A percentile compares a stretch with the other conserved stretches of the same genome.
These are phyloP conservation scores for Fusarium compactum DNA, from an alignment of 2,329 filamentous ascomycete genomes.

Conservation along the genomic window DNA sequence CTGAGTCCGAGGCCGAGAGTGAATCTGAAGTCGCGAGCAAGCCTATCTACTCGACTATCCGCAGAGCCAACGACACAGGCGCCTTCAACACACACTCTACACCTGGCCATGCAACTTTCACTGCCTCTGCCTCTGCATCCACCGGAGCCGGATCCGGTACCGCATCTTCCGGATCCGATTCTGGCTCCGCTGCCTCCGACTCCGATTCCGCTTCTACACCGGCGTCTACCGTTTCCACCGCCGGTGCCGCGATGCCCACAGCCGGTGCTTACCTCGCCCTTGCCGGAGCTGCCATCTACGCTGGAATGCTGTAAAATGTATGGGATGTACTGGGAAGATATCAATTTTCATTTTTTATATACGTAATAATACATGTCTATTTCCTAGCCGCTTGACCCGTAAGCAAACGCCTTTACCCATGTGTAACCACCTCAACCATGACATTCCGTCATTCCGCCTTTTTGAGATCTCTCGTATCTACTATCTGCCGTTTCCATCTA, in stretches of 20 bases:
- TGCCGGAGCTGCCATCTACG: conserved; percentile 48
- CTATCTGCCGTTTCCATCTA: not conserved
- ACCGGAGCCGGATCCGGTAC: conserved; percentile 29
- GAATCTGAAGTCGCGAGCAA: not conserved
- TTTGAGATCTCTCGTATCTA: not conserved
- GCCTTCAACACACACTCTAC: not conserved
- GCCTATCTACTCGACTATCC: not conserved
- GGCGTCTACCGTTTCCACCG: conserved; percentile 36
- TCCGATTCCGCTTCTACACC: conserved; percentile 35
- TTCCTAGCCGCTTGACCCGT: conserved; percentile 23
- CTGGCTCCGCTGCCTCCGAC: conserved; percentile 29
- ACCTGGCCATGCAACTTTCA: conserved; percentile 21
- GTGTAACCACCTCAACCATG: conserved; percentile 15
- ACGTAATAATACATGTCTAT: not conserved
- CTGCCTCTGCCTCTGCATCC: conserved; percentile 23
- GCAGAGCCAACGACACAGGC: conserved; percentile 17
- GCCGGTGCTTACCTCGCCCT: conserved; percentile 46
- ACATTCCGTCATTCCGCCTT: not conserved
- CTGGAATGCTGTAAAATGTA: conserved; percentile 44
- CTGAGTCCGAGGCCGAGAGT: conserved; percentile 10
- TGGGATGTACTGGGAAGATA: not conserved
- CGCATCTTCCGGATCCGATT: conserved; percentile 22
- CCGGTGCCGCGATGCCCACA: conserved; percentile 44
- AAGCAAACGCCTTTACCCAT: conserved; percentile 34
- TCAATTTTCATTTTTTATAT: not conserved